Percentiles rank a stretch among this genome's conserved stretches.
phyloP scores from a whole-genome alignment of 169 alveolate species.

The Theileria orientalis region DNA sequence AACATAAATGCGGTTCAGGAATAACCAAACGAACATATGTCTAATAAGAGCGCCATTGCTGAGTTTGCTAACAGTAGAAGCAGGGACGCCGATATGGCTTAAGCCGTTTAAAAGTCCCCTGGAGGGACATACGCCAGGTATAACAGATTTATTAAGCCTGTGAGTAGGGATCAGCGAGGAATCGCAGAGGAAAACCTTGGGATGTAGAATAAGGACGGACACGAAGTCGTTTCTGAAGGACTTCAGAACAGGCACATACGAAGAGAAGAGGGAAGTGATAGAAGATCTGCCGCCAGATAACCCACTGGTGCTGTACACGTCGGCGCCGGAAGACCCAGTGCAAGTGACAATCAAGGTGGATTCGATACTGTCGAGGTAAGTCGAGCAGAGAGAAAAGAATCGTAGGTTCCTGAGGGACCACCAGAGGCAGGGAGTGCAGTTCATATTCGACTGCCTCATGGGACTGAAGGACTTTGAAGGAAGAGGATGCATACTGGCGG shows the following conservation, averaged over 20 bases:
- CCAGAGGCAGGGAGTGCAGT: conserved; percentile 87
- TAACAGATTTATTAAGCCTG: not conserved
- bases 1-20: conserved; percentile 7
- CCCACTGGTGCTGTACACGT: conserved; percentile 73
- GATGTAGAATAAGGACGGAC: conserved; percentile 62
- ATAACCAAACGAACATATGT: conserved; percentile 45
- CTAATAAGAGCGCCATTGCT: conserved; percentile 76
- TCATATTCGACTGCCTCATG: conserved; percentile 88
- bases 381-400: not conserved
- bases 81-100: conserved; percentile 72
- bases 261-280: conserved; percentile 4
- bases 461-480: conserved; percentile 85
- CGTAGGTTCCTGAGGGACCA: conserved; percentile 76
- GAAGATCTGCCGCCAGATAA: conserved; percentile 52
- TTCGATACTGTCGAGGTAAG: conserved; percentile 72
- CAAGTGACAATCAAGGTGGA: conserved; percentile 70
- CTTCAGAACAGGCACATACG: conserved; percentile 45
- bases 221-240: conserved; percentile 35
- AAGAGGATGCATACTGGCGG: conserved; percentile 89
- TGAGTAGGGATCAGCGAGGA: conserved; percentile 68
- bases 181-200: conserved; percentile 77
- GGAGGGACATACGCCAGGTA: conserved; percentile 77
- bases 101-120: conserved; percentile 78
- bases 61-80: conserved; percentile 72
- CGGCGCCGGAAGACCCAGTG: conserved; percentile 69